A percentile compares a stretch with the other conserved stretches of the same genome.
phyloP scores from a whole-genome alignment of 352 stramenopile species.

The Globisporangium cystogenes region DNA sequence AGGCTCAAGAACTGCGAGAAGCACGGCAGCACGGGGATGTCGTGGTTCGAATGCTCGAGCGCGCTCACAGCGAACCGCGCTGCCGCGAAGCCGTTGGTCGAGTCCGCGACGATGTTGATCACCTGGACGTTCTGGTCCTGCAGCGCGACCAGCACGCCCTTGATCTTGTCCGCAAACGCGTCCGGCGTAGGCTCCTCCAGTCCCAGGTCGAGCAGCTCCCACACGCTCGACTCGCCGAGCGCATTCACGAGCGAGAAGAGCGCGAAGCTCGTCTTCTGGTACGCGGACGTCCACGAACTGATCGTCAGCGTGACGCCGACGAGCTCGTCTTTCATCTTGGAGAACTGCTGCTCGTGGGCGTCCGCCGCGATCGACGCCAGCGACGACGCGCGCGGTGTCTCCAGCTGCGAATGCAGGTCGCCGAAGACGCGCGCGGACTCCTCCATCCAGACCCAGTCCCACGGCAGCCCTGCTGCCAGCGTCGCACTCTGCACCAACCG shows the following conservation, averaged over 20 bases:
- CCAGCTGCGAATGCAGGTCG: constrained; percentile 19
- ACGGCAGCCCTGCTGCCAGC: constrained; percentile 30
- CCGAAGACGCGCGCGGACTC: constrained; percentile 32
- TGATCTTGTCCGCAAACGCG: constrained; percentile 47
- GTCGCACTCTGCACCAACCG: constrained; percentile 40
- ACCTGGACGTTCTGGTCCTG: constrained; percentile 42
- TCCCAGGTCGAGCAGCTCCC: constrained; percentile 55
- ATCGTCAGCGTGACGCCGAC: constrained; percentile 59
- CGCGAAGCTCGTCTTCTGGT: constrained; percentile 40
- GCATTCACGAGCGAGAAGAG: constrained; percentile 70
- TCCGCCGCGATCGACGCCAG: constrained; percentile 15
- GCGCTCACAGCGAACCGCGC: constrained; percentile 38
- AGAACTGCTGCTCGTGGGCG: constrained; percentile 44
- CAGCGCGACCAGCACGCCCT: constrained; percentile 31
- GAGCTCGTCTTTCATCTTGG: constrained; percentile 54
- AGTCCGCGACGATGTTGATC: constrained; percentile 69
- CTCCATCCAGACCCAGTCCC: constrained; percentile 57
- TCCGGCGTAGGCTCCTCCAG: constrained; percentile 33
- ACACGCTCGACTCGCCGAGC: constrained; percentile 47
- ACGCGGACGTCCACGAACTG: constrained; percentile 53
- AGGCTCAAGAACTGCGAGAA: constrained; percentile 49
- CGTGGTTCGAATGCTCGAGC: constrained; percentile 26
- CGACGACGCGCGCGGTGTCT: constrained; percentile 16
- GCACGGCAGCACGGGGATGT: constrained; percentile 56
- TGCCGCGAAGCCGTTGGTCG: constrained; percentile 27